Evolutionary conservation across 495 filamentous ascomycete species (phyloP), one percentile per base, ranked within the genome.

Genomic region (Aspergillus indologenus): DNA sequence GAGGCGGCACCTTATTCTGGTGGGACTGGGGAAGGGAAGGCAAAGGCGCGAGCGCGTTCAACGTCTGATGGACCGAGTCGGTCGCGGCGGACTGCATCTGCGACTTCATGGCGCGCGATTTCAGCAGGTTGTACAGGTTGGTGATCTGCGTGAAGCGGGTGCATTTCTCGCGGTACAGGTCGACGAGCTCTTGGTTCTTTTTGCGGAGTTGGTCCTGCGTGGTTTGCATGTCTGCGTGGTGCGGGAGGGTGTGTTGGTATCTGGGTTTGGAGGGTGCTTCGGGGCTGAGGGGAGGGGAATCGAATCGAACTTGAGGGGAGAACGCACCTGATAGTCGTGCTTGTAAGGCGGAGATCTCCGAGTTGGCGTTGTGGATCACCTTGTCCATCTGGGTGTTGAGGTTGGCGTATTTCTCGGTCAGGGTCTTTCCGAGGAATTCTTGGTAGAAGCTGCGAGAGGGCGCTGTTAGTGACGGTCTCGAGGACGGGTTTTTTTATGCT

Each of bases 111-210:
- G 86, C 83, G 53, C 86, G 84, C 22, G 85, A 81, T 71, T 96
- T 96, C 46, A 96, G 76, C 31, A 87, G 82, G 61, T 91, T 87
- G 60, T 96, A 97, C 6, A 96, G 81, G 61, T 92, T 89, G 61
- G 91, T 90, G 19, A 86, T 87, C 56, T 92, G 87, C 4, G 85
- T 75, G n/a, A 90, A 81, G 57, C 89, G 88, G 45, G 84, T 85
- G 58, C 75, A 86, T 65, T 95, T 95, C 31, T 93, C 88, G 45
- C 83, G 80, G 59, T 86, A 85, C 2, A 84, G 78, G 50, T 86
- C 80, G 24, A 81, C 76, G 3, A 96, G 77, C 18, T 94, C 90
- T 26, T 90, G 82, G 55, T 91, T 91, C 68, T 91, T 92, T 29
- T 83, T 82, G 56, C 85, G 79, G 3, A 96, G 79, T 15, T 78